Percentiles rank a stretch among this genome's conserved stretches.
phyloP scores from a whole-genome alignment of 2,329 filamentous ascomycete genomes.

The Colletotrichum cereale region DNA sequence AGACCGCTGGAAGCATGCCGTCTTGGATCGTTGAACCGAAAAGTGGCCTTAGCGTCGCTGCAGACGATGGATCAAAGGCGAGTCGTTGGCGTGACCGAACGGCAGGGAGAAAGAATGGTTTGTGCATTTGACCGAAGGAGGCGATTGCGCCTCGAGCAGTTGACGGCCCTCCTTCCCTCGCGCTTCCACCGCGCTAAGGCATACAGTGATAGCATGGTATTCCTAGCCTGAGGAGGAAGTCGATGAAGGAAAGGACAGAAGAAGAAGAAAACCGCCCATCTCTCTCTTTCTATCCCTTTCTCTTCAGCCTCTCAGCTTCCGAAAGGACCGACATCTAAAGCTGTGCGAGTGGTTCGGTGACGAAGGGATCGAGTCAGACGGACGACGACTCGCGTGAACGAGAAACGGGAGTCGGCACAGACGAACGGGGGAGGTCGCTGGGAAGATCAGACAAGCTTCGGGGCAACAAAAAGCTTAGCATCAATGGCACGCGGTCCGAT shows the following conservation, averaged over 20 bases:
- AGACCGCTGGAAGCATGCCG: neutral
- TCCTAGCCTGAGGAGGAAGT: neutral
- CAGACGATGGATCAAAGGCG: neutral
- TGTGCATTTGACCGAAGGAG: constrained; percentile 18
- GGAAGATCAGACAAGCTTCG: constrained; percentile 39
- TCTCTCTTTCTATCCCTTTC: neutral
- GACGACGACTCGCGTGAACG: constrained; percentile 2
- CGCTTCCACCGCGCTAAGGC: constrained; percentile 3
- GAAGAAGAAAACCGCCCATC: too few species aligned
- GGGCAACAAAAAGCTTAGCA: constrained; percentile 39
- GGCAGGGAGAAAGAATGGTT: constrained; percentile 9
- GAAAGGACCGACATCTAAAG: neutral
- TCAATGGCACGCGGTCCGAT: constrained; percentile 28
- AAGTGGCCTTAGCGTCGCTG: neutral
- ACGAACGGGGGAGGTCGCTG: constrained; percentile 23
- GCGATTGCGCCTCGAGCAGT: neutral
- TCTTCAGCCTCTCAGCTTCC: neutral
- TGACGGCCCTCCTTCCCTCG: neutral
- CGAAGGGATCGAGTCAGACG: neutral
- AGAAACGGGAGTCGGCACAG: constrained; percentile 17
- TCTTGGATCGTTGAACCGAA: constrained; percentile 1
- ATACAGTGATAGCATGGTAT: neutral
- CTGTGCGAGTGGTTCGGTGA: neutral
- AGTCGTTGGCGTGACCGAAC: neutral
- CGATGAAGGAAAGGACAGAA: neutral